Conservation (phyloP, 164 flowering plant genomes). For the Umbilicus rupestris region DNA sequence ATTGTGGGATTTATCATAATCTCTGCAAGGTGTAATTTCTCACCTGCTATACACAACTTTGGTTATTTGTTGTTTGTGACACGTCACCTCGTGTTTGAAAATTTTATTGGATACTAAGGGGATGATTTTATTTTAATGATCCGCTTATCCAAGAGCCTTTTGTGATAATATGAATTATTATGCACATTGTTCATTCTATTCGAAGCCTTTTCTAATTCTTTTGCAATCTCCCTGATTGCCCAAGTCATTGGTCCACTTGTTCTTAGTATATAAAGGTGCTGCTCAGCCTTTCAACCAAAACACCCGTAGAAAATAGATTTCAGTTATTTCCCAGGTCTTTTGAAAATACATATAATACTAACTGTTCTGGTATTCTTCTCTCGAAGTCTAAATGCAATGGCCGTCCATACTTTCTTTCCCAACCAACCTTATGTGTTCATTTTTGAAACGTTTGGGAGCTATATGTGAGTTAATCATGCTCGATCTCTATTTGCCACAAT, state of each 20-base stretch:
- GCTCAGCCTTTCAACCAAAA: too few species aligned
- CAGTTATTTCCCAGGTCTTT: background rate
- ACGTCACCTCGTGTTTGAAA: background rate
- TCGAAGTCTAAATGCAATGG: too few species aligned
- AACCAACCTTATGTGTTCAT: too few species aligned
- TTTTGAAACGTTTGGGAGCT: too few species aligned
- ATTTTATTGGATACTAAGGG: too few species aligned
- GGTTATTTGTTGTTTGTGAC: background rate
- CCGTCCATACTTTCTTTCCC: too few species aligned
- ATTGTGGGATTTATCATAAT: conserved; percentile 56
- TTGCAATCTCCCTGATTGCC: background rate
- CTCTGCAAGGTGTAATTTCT: conserved; percentile 46
- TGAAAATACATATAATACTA: background rate
- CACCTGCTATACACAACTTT: background rate
- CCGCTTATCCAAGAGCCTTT: background rate
- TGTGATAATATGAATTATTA: background rate
- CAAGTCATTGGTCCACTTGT: too few species aligned
- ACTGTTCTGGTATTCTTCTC: background rate
- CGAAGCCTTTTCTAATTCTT: background rate
- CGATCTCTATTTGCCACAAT: background rate
- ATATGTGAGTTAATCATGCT: background rate
- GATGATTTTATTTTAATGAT: too few species aligned
- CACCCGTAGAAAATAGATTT: too few species aligned
- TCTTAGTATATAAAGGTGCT: too few species aligned
- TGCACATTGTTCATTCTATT: background rate